These are phyloP conservation scores for Tulasnella sp. DNA, from an alignment of 768 basidiomycete species.

Conservation along the genomic window DNA sequence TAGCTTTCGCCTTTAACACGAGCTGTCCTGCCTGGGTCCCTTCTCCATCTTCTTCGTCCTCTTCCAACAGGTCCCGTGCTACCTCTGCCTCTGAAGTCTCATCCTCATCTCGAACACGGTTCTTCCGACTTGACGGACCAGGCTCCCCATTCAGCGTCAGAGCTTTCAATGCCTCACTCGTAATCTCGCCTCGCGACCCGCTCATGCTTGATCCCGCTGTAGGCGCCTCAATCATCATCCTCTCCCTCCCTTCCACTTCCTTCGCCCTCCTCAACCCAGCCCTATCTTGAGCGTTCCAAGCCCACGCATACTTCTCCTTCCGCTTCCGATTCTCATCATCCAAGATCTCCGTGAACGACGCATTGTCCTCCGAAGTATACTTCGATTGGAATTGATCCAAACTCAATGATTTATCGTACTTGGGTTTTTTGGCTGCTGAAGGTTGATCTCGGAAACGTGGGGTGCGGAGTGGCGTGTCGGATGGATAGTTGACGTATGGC, in stretches of 20 bases:
- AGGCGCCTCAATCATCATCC: constrained; percentile 60
- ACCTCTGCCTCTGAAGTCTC: not conserved
- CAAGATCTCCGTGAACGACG: constrained; percentile 88
- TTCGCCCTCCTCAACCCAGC: constrained; percentile 57
- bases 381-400: constrained; percentile 82
- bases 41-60: not conserved
- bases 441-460: constrained; percentile 16
- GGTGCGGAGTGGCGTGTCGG: constrained; percentile 56
- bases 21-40: not conserved
- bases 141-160: constrained; percentile 3
- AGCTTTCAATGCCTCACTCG: constrained; percentile 22
- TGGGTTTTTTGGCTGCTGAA: constrained; percentile 24
- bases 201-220: constrained; percentile 24
- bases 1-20: constrained; percentile 13
- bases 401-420: constrained; percentile 50
- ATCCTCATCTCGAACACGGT: not conserved
- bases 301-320: constrained; percentile 80
- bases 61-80: not conserved
- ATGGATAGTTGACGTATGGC: constrained; percentile 47
- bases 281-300: constrained; percentile 81
- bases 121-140: not conserved
- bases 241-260: constrained; percentile 59
- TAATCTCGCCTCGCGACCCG: constrained; percentile 49
- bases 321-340: constrained; percentile 79
- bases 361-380: constrained; percentile 95